Percentiles rank a stretch among this genome's conserved stretches.
These are phyloP conservation scores for Amorphotheca resinae DNA, from an alignment of 495 filamentous ascomycete genomes.

Conservation along the genomic window DNA sequence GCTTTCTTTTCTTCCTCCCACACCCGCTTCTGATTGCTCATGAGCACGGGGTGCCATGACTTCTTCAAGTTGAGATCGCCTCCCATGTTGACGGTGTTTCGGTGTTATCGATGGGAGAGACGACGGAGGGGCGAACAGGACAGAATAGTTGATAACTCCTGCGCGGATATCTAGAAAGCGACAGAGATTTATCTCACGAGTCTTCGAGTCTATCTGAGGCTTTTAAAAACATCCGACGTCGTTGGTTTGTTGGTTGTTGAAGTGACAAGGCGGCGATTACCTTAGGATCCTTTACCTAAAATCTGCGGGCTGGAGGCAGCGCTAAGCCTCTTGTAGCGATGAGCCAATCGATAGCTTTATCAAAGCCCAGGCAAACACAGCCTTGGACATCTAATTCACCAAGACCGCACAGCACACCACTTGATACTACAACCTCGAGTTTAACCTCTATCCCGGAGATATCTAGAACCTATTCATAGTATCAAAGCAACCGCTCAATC, in stretches of 20 bases:
- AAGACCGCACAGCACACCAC: not conserved
- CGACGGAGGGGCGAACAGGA: not conserved
- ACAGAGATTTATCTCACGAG: no score
- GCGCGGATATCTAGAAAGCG: no score
- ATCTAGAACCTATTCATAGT: no score
- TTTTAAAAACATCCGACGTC: no score
- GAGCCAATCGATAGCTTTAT: slow-evolving; percentile 5
- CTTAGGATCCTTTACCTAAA: no score
- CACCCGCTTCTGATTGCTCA: slow-evolving; percentile 72
- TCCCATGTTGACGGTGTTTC: slow-evolving; percentile 51
- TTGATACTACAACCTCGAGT: no score
- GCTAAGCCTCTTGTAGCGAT: not conserved
- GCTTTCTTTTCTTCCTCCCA: slow-evolving; percentile 84
- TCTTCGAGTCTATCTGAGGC: no score
- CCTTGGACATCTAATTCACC: slow-evolving; percentile 6
- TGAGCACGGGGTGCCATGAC: slow-evolving; percentile 82
- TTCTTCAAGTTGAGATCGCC: slow-evolving; percentile 94
- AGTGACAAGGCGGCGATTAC: no score
- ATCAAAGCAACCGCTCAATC: no score
- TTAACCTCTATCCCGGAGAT: no score
- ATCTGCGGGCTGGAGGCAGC: not conserved
- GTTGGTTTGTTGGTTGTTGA: no score
- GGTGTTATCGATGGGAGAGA: slow-evolving; percentile 2
- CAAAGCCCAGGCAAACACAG: slow-evolving; percentile 14
- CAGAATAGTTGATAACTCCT: not conserved